phyloP scores from a whole-genome alignment of 176 grass and related monocot genomes.

The Eleusine coracana region DNA sequence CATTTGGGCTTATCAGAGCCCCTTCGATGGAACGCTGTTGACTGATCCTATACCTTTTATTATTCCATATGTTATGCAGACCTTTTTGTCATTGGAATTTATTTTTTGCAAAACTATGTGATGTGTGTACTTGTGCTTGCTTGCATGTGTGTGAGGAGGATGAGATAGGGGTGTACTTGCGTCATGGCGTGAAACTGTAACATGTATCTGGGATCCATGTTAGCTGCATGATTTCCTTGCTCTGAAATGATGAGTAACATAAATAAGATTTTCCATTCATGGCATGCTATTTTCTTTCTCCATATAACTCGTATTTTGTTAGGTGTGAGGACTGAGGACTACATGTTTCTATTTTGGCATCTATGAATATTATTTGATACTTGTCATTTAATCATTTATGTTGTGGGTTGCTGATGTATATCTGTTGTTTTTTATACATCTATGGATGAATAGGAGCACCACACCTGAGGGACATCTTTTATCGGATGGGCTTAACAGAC shows the following conservation, averaged over 20 bases:
- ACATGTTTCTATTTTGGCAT: constrained; percentile 10
- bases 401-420: neutral
- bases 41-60: constrained; percentile 11
- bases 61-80: neutral
- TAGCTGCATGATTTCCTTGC: neutral
- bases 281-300: neutral
- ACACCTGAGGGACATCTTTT: constrained; percentile 91
- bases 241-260: neutral
- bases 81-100: neutral
- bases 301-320: constrained; percentile 1
- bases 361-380: neutral
- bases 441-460: constrained; percentile 50
- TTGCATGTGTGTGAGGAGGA: neutral
- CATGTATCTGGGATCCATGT: neutral
- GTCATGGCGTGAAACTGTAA: neutral
- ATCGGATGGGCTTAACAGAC: constrained; percentile 88
- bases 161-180: neutral
- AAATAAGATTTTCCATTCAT: neutral
- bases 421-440: constrained; percentile 14
- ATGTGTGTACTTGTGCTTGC: neutral
- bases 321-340: neutral
- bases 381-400: constrained; percentile 8
- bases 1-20: no score
- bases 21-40: constrained; percentile 8
- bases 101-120: neutral